phyloP scores from a whole-genome alignment of 495 filamentous ascomycete species.

The Chaetomium fimeti region DNA sequence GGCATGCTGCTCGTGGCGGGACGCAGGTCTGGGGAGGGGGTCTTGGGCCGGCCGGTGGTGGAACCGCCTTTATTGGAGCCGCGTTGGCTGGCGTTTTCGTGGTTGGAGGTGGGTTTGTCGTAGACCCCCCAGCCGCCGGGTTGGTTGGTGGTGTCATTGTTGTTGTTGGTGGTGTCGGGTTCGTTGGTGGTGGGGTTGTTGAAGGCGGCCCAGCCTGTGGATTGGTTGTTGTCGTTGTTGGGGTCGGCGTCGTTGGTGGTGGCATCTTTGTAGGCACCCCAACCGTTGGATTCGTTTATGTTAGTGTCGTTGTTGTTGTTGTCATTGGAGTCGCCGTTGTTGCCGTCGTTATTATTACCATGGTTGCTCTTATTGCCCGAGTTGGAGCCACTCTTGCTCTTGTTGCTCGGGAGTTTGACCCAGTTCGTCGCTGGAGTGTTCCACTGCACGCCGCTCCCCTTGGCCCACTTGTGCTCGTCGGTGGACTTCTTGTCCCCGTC shows the following conservation, averaged over 20 bases:
- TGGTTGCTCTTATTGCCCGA: constrained; percentile 4
- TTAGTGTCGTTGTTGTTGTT: constrained; percentile 4
- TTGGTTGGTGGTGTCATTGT: constrained; percentile 16
- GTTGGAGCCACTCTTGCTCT: constrained; percentile 8
- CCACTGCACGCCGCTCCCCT: constrained; percentile 7
- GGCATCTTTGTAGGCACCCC: constrained; percentile 7
- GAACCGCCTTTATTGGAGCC: background rate
- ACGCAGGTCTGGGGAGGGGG: constrained; percentile 1
- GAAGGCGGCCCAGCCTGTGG: background rate
- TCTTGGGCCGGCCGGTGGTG: constrained; percentile 2
- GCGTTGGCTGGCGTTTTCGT: constrained; percentile 18
- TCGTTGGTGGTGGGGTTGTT: background rate
- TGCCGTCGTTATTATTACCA: no score
- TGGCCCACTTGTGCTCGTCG: background rate
- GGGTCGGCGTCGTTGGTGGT: constrained; percentile 18
- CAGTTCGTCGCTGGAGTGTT: background rate
- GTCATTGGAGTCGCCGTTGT: constrained; percentile 5
- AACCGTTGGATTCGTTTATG: constrained; percentile 11
- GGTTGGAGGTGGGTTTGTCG: constrained; percentile 12
- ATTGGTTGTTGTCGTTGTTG: background rate
- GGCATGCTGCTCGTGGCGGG: constrained; percentile 13
- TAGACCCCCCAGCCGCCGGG: background rate
- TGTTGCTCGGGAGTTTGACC: constrained; percentile 2
- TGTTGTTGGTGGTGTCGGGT: constrained; percentile 10
- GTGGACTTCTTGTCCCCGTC: background rate